A percentile compares a stretch with the other conserved stretches of the same genome.
Conservation (phyloP, 2,329 filamentous ascomycete genomes). For the Botrytis cinerea region DNA sequence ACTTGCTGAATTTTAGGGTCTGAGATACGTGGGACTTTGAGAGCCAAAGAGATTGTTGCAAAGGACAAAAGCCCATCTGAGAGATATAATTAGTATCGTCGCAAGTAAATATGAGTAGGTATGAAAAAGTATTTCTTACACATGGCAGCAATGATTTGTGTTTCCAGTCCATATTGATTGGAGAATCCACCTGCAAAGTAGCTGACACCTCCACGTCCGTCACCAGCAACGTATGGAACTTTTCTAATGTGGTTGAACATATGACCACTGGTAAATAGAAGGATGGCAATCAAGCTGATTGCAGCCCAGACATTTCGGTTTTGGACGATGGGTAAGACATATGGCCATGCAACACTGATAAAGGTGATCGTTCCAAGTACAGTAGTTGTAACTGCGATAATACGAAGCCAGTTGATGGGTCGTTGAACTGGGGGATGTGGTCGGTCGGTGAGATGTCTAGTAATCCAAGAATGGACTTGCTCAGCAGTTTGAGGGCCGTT, state of each 20-base stretch:
- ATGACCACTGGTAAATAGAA: slow-evolving; percentile 93
- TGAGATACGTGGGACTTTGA: slow-evolving; percentile 88
- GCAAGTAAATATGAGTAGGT: neutral
- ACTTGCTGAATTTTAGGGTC: slow-evolving; percentile 78
- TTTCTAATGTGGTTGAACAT: slow-evolving; percentile 99
- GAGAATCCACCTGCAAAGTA: slow-evolving; percentile 94
- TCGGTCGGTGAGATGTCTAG: slow-evolving; percentile 73
- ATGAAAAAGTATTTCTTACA: slow-evolving; percentile 63
- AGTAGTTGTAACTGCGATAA: slow-evolving; percentile 67
- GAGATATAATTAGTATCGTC: slow-evolving; percentile 23
- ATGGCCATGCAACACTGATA: slow-evolving; percentile 71
- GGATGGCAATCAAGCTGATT: slow-evolving; percentile 81
- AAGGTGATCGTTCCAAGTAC: slow-evolving; percentile 69
- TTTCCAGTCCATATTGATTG: slow-evolving; percentile 91
- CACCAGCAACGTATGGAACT: slow-evolving; percentile 85
- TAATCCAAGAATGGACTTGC: slow-evolving; percentile 75
- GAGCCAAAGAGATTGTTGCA: slow-evolving; percentile 82
- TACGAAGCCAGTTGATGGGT: slow-evolving; percentile 83
- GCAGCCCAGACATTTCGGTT: slow-evolving; percentile 95
- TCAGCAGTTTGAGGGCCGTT: slow-evolving; percentile 74
- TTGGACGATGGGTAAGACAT: slow-evolving; percentile 77
- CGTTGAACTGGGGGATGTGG: slow-evolving; percentile 77
- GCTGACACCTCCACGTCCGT: slow-evolving; percentile 80
- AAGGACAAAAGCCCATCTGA: slow-evolving; percentile 81
- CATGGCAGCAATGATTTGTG: slow-evolving; percentile 89